phyloP scores from a whole-genome alignment of 1,284 basidiomycete genomes.

The Sporisorium sorghi region DNA sequence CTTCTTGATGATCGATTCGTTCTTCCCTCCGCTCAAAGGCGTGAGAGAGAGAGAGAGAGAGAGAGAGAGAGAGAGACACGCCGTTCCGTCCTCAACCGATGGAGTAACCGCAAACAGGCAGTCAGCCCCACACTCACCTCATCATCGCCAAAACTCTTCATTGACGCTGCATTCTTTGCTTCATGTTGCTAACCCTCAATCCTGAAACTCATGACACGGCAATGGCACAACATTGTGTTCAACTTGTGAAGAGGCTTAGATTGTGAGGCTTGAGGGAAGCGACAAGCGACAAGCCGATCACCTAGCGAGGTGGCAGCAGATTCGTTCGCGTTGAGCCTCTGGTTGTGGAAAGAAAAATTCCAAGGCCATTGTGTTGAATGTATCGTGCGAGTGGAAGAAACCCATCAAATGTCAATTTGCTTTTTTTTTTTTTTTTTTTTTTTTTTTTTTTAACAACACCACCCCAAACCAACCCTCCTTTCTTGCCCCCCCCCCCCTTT shows the following conservation, averaged over 20 bases:
- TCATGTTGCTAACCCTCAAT: too few relatives aligned
- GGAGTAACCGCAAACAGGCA: background rate
- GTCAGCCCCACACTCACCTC: background rate
- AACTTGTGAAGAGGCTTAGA: too few relatives aligned
- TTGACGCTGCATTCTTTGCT: too few relatives aligned
- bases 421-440: too few relatives aligned
- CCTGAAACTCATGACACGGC: too few relatives aligned
- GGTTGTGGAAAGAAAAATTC: background rate
- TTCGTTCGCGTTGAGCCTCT: background rate
- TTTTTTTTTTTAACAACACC: too few relatives aligned
- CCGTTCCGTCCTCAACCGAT: constrained; percentile 40
- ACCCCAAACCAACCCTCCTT: too few relatives aligned
- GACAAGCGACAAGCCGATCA: constrained; percentile 11
- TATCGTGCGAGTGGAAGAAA: constrained; percentile 40
- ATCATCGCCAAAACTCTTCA: too few relatives aligned
- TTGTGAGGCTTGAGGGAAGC: background rate
- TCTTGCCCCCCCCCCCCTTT: too few relatives aligned
- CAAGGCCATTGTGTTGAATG: background rate
- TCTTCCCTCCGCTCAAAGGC: constrained; percentile 1
- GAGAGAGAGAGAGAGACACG: too few relatives aligned
- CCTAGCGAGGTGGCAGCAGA: background rate
- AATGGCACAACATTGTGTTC: too few relatives aligned
- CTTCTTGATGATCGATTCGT: constrained; percentile 10
- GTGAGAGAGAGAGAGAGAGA: too few relatives aligned
- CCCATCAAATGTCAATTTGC: background rate